phyloP scores from a whole-genome alignment of 805 yeast species.

The Sungouiella thailandica region DNA sequence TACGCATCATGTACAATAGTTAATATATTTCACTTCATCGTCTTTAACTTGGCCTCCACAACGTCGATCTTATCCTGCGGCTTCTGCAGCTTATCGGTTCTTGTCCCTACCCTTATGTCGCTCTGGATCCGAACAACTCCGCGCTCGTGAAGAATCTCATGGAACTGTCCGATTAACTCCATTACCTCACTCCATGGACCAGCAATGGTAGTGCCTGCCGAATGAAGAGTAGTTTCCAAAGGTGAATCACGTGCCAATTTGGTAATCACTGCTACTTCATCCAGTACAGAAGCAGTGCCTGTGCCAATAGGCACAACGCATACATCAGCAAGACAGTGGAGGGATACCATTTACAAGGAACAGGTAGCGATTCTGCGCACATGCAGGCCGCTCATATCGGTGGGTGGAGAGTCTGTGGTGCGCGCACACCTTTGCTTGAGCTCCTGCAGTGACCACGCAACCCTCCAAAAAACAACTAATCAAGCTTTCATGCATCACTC shows the following conservation, averaged over 20 bases:
- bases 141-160: conserved; percentile 58
- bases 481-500: no score
- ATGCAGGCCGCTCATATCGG: neutral
- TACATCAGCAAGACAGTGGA: conserved; percentile 78
- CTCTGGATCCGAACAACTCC: conserved; percentile 80
- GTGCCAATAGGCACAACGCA: conserved; percentile 89
- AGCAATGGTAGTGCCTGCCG: conserved; percentile 89
- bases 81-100: conserved; percentile 68
- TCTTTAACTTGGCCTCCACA: conserved; percentile 47
- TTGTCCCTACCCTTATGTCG: conserved; percentile 82
- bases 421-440: no score
- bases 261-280: conserved; percentile 71
- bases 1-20: no score
- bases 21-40: no score
- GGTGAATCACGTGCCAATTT: conserved; percentile 56
- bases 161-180: conserved; percentile 72
- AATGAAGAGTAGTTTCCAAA: conserved; percentile 67
- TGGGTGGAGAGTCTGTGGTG: no score
- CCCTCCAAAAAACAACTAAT: no score
- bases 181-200: conserved; percentile 93
- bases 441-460: no score
- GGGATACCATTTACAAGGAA: conserved; percentile 23
- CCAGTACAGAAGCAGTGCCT: conserved; percentile 69
- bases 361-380: neutral
- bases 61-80: conserved; percentile 68